Evolutionary conservation across 1,284 basidiomycete genomes (phyloP), one percentile per base, ranked within the genome.

Genomic region (Farysia itapuensis): DNA sequence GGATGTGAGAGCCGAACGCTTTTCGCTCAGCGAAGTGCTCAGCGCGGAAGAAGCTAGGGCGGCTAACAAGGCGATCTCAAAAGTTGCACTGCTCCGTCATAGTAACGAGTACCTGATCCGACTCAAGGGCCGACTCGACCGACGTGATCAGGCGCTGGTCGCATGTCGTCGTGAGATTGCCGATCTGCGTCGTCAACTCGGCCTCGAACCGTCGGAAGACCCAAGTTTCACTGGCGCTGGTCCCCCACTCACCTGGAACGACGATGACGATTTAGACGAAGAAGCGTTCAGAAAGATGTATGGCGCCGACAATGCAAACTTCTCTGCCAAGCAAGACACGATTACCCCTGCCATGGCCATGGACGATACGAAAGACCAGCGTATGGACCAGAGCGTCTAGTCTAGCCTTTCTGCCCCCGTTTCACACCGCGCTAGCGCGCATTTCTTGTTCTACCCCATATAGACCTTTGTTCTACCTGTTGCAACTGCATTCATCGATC

Each of bases 81-180:
- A 97, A 80, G 82, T 97, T 48, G 92, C 95, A 70, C 80, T 98
- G 24, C 78, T 98, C 48, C 84, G 90, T 43, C 90, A 89, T 70
- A 87, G 86, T 39, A 95, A 95, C 75, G 88, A 92, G 76, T 93
- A 85, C 70, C 86, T 95, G 46, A 81, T 85, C 36, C 80, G 84
- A 53, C 80, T 94, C 58, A 87, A 86, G 63, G 85, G 81, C 35
- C 83, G 90, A 31, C 82, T 96, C 35, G 86, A 88, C 43, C 81
- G 90, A 70, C 80, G 94, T 38, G 91, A 97, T 70, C 81, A 81
- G 35, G 90, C 91, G 77, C 87, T 97, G 69, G 81, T 79, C 45
- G 79, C 76, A 61, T 77, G 95, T 67, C 81, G 90, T 47, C 78
- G 75, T 56, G 89, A 92, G 78, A 81, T 95, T 18, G 75, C 75